Percentiles rank a stretch among this genome's conserved stretches.
These are phyloP conservation scores for Mycena sp. DNA, from an alignment of 1,284 basidiomycete genomes.

Conservation along the genomic window DNA sequence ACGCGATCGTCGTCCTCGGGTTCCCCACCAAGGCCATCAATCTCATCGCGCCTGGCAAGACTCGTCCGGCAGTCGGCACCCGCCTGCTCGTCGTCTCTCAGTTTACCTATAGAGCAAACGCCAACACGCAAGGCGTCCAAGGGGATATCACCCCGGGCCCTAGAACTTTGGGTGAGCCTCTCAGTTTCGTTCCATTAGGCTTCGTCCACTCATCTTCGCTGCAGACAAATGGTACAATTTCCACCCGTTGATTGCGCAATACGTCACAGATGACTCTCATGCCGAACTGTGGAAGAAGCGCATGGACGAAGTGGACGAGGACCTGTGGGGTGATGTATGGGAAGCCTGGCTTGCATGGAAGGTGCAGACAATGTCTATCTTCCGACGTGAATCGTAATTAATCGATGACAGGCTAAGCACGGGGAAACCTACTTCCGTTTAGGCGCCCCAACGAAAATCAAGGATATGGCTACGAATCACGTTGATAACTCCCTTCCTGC, in stretches of 20 bases:
- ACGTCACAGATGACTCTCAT: slow-evolving; percentile 23
- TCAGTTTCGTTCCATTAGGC: background rate
- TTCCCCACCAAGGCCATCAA: slow-evolving; percentile 28
- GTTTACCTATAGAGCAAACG: slow-evolving; percentile 18
- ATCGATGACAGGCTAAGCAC: slow-evolving; percentile 7
- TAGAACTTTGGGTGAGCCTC: slow-evolving; percentile 3
- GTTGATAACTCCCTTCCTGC: slow-evolving; percentile 14
- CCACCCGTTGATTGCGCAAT: slow-evolving; percentile 30
- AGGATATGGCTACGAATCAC: slow-evolving; percentile 18
- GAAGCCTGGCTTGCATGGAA: slow-evolving; percentile 26
- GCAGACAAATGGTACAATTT: slow-evolving; percentile 29
- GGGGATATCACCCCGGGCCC: slow-evolving; percentile 25
- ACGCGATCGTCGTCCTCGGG: slow-evolving; percentile 29
- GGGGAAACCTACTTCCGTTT: slow-evolving; percentile 27
- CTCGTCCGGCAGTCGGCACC: slow-evolving; percentile 20
- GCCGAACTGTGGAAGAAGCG: slow-evolving; percentile 19
- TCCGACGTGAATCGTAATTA: no score
- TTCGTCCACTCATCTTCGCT: background rate
- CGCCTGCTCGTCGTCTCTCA: slow-evolving; percentile 27
- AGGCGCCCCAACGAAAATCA: slow-evolving; percentile 26
- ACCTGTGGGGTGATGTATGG: slow-evolving; percentile 20
- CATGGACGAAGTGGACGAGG: slow-evolving; percentile 24
- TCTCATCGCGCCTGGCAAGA: slow-evolving; percentile 20
- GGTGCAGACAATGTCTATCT: background rate
- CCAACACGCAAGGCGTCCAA: slow-evolving; percentile 11